Percentiles rank a stretch among this genome's conserved stretches.
phyloP scores from a whole-genome alignment of 768 basidiomycete species.

The Boletus rubescentipes region DNA sequence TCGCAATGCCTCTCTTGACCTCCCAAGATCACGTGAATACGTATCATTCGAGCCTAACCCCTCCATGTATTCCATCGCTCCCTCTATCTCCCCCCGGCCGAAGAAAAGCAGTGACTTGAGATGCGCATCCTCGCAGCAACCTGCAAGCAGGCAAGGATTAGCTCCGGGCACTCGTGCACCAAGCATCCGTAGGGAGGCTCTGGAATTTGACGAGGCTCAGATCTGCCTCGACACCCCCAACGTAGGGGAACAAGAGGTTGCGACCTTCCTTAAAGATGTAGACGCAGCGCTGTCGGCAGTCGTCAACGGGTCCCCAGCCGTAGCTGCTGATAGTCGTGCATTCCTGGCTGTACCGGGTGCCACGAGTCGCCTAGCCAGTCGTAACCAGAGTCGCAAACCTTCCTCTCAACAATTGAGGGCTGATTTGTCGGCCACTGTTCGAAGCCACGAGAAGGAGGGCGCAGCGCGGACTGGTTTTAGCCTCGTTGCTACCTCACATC shows the following conservation, averaged over 20 bases:
- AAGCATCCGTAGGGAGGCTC: conserved; percentile 29
- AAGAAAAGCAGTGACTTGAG: conserved; percentile 24
- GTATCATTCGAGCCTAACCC: conserved; percentile 29
- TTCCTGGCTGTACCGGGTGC: conserved; percentile 30
- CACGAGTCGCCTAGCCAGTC: conserved; percentile 25
- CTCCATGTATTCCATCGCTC: conserved; percentile 32
- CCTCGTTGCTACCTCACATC: conserved; percentile 31
- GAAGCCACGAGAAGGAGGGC: conserved; percentile 27
- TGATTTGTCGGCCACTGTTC: conserved; percentile 28
- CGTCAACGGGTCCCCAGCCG: conserved; percentile 25
- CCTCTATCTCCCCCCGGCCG: conserved; percentile 25
- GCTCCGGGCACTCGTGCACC: conserved; percentile 23
- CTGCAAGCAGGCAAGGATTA: conserved; percentile 28
- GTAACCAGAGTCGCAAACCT: conserved; percentile 30
- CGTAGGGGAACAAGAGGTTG: conserved; percentile 30
- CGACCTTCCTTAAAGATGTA: conserved; percentile 32
- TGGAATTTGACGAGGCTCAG: conserved; percentile 31
- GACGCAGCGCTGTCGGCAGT: conserved; percentile 30
- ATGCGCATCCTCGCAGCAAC: conserved; percentile 24
- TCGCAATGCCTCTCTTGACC: conserved; percentile 32
- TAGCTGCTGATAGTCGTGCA: conserved; percentile 31
- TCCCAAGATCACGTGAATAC: conserved; percentile 24
- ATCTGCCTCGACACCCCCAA: conserved; percentile 33
- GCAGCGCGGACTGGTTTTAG: conserved; percentile 29
- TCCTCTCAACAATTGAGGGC: conserved; percentile 32